phyloP scores from a whole-genome alignment of 2,329 filamentous ascomycete species.

The Penicillium capsulatum region DNA sequence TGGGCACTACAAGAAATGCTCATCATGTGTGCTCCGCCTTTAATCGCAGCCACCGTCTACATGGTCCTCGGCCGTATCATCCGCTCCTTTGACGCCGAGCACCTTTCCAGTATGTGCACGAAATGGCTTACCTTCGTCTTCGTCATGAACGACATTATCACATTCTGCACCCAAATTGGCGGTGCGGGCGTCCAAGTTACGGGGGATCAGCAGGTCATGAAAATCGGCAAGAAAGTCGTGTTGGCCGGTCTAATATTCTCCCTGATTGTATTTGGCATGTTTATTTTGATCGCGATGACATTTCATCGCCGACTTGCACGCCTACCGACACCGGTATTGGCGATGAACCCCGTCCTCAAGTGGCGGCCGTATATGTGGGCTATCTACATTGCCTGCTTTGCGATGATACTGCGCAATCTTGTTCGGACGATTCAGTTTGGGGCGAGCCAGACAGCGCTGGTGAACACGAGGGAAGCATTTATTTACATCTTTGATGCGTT shows the following conservation, averaged over 20 bases:
- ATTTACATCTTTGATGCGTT: slow-evolving; percentile 34
- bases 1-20: slow-evolving; percentile 40
- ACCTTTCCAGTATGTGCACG: slow-evolving; percentile 31
- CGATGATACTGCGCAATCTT: slow-evolving; percentile 28
- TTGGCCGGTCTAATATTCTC: slow-evolving; percentile 29
- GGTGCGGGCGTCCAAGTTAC: slow-evolving; percentile 31
- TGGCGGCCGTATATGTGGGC: slow-evolving; percentile 29
- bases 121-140: slow-evolving; percentile 39
- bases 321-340: slow-evolving; percentile 16
- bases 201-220: slow-evolving; percentile 16
- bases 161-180: slow-evolving; percentile 33
- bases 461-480: slow-evolving; percentile 26
- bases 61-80: slow-evolving; percentile 43
- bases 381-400: slow-evolving; percentile 24
- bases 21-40: slow-evolving; percentile 39
- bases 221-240: slow-evolving; percentile 24
- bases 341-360: slow-evolving; percentile 10
- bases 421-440: slow-evolving; percentile 30
- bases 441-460: slow-evolving; percentile 5
- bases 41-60: slow-evolving; percentile 38
- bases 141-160: slow-evolving; percentile 35
- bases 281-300: slow-evolving; percentile 21
- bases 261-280: slow-evolving; percentile 27
- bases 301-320: slow-evolving; percentile 23
- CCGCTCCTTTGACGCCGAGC: slow-evolving; percentile 32